A percentile compares a stretch with the other conserved stretches of the same genome.
phyloP scores from a whole-genome alignment of 2,329 filamentous ascomycete genomes.

The Nemania sp. region DNA sequence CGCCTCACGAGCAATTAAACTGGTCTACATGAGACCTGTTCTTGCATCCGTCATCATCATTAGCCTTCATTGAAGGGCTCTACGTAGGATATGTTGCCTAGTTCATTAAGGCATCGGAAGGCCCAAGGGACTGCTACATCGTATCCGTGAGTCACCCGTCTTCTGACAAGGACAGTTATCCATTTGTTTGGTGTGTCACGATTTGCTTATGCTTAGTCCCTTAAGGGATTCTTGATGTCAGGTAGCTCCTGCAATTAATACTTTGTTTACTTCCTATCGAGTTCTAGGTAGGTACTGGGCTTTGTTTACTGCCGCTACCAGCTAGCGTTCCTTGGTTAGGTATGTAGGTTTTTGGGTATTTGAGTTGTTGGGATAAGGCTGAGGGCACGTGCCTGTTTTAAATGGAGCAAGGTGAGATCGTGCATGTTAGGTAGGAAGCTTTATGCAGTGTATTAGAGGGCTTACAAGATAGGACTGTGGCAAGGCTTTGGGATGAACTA shows the following conservation, averaged over 20 bases:
- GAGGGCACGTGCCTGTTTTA: no score
- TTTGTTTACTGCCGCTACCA: no score
- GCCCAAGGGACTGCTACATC: not conserved
- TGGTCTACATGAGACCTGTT: not conserved
- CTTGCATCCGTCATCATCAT: not conserved
- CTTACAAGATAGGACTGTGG: no score
- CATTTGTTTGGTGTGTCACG: not conserved
- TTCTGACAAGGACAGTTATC: slow-evolving; percentile 4
- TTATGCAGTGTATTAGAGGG: no score
- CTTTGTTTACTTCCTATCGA: not conserved
- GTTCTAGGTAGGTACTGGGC: no score
- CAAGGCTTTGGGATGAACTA: no score
- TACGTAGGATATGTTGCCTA: not conserved
- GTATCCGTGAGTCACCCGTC: slow-evolving; percentile 21
- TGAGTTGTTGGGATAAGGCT: no score
- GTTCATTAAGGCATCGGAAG: not conserved
- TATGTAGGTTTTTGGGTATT: no score
- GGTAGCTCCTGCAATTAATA: not conserved
- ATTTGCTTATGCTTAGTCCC: not conserved
- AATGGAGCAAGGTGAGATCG: no score
- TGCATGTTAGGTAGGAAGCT: no score
- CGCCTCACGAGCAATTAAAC: not conserved
- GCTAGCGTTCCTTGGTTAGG: no score
- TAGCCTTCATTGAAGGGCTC: not conserved
- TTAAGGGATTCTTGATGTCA: not conserved